A percentile compares a stretch with the other conserved stretches of the same genome.
Conservation (phyloP, 2,329 filamentous ascomycete species). For the Gremmenia infestans region DNA sequence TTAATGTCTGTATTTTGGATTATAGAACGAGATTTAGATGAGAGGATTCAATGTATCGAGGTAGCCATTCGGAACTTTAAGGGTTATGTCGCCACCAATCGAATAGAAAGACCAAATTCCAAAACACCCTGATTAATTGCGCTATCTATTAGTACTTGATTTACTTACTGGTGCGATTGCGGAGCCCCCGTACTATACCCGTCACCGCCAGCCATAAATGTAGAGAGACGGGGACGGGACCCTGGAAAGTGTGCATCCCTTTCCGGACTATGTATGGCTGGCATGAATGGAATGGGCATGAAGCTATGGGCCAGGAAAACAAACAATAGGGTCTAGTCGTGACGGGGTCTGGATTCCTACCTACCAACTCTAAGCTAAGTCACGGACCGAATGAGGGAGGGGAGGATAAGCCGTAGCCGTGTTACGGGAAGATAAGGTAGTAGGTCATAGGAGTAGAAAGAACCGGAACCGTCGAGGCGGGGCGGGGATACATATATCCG, state of each 20-base stretch:
- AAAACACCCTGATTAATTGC: background rate
- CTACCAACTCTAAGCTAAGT: background rate
- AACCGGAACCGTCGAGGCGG: background rate
- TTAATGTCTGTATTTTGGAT: background rate
- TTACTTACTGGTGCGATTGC: background rate
- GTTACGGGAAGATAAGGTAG: conserved; percentile 1
- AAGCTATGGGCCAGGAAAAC: background rate
- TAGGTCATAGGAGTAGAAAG: too few relatives aligned
- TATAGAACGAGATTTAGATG: too few relatives aligned
- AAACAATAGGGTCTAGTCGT: background rate
- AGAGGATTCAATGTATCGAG: background rate
- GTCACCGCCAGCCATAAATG: background rate
- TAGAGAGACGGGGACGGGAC: background rate
- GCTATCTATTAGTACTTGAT: background rate
- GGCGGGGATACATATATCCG: background rate
- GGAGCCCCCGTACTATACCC: conserved; percentile 1
- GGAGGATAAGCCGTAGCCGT: background rate
- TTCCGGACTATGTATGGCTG: background rate
- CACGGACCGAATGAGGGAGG: background rate
- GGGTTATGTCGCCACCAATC: background rate
- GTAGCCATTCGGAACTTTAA: background rate
- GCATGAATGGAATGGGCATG: background rate
- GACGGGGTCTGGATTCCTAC: background rate
- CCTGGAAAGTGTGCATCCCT: background rate
- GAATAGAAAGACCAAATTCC: too few relatives aligned